Conservation (phyloP, 2,329 filamentous ascomycete genomes). For the Colletotrichum endophyticum region DNA sequence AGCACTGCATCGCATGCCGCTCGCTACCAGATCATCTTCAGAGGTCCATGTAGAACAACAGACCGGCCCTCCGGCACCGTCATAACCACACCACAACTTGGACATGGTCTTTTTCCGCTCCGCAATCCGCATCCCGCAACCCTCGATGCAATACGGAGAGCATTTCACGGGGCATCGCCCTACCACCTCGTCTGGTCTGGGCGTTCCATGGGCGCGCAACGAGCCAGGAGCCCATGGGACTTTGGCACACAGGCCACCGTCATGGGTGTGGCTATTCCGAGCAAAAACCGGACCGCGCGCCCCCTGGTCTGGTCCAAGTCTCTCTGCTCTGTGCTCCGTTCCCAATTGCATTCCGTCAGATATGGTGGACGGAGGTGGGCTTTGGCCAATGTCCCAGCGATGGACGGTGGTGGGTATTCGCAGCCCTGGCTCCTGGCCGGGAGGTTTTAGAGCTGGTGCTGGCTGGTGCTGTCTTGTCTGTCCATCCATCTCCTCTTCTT, state of each 20-base stretch:
- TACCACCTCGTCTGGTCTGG: background rate
- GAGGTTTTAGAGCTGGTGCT: background rate
- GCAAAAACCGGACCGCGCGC: background rate
- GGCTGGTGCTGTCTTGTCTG: background rate
- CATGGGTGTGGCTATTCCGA: conserved; percentile 12
- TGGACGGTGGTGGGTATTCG: background rate
- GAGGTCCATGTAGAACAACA: background rate
- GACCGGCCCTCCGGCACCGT: background rate
- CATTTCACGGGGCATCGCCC: background rate
- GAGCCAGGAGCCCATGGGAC: background rate
- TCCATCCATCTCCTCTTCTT: background rate
- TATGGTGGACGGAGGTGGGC: background rate
- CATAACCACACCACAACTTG: background rate
- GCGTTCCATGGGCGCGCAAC: background rate
- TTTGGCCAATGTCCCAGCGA: background rate
- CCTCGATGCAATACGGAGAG: background rate
- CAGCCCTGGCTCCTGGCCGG: background rate
- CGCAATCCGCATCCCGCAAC: background rate
- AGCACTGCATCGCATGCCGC: background rate
- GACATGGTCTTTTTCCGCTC: background rate
- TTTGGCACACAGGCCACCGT: background rate
- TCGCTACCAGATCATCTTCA: background rate
- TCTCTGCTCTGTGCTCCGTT: background rate
- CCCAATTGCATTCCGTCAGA: background rate
- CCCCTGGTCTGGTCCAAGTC: background rate